Conservation (phyloP, 805 yeast genomes). For the Candida silvatica region DNA sequence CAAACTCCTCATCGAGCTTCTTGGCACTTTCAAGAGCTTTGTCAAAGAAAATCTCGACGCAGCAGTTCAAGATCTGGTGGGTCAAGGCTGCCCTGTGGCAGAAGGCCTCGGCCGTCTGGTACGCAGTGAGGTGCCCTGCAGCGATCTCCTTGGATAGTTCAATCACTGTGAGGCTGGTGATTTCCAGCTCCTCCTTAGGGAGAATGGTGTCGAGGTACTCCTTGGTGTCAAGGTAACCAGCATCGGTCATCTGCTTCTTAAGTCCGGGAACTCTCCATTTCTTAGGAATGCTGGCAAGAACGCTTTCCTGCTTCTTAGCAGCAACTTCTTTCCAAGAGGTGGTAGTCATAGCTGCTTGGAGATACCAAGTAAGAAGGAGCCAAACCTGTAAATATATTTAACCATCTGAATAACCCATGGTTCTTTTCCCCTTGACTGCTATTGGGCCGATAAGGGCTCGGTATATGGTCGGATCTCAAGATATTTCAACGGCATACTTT, state of each 20-base stretch:
- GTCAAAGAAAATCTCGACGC: constrained; percentile 35
- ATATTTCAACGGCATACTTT: too few species aligned
- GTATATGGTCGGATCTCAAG: too few species aligned
- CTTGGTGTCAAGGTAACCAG: constrained; percentile 33
- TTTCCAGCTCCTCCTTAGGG: constrained; percentile 6
- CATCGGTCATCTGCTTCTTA: constrained; percentile 21
- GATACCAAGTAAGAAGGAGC: too few species aligned
- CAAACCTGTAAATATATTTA: too few species aligned
- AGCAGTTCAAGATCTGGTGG: constrained; percentile 42
- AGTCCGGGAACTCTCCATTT: constrained; percentile 35
- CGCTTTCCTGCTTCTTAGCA: constrained; percentile 4
- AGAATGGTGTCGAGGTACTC: constrained; percentile 9
- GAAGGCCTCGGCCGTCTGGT: constrained; percentile 35
- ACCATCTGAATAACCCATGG: too few species aligned
- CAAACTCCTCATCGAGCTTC: constrained; percentile 42
- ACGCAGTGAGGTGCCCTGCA: constrained; percentile 26
- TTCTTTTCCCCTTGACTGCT: too few species aligned
- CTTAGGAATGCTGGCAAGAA: constrained; percentile 20
- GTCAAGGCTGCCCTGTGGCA: constrained; percentile 40
- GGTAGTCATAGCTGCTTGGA: too few species aligned
- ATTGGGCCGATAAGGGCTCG: too few species aligned
- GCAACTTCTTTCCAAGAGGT: constrained; percentile 9
- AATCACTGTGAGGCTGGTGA: constrained; percentile 3
- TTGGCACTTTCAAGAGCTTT: constrained; percentile 40
- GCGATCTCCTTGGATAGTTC: constrained; percentile 3